A percentile compares a stretch with the other conserved stretches of the same genome.
Conservation (phyloP, 352 stramenopile genomes). For the Pythium myriotylum region DNA sequence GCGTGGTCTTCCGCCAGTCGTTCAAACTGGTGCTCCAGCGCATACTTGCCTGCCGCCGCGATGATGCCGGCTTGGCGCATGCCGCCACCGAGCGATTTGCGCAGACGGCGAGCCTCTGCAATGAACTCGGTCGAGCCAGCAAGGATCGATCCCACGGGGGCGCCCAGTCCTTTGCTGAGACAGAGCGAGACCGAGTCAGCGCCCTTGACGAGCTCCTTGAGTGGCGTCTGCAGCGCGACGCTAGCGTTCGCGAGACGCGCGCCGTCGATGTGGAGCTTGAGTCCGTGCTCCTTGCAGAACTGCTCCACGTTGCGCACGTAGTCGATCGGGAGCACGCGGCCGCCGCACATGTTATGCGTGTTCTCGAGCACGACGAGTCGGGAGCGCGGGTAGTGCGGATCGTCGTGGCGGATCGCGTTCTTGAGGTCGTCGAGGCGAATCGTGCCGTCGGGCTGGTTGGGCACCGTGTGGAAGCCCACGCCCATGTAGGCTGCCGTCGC, state of each 20-base stretch:
- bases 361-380: conserved; percentile 96
- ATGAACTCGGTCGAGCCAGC: conserved; percentile 92
- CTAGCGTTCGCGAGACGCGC: conserved; percentile 96
- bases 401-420: conserved; percentile 71
- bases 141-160: conserved; percentile 93
- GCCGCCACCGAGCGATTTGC: conserved; percentile 96
- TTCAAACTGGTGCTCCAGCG: conserved; percentile 88
- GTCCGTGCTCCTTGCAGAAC: conserved; percentile 69
- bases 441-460: conserved; percentile 85
- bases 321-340: conserved; percentile 79
- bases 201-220: conserved; percentile 75
- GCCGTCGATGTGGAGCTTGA: conserved; percentile 96
- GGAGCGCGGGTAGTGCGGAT: conserved; percentile 85
- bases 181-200: conserved; percentile 95
- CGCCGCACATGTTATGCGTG: conserved; percentile 97
- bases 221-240: conserved; percentile 69
- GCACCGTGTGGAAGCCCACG: conserved; percentile 88
- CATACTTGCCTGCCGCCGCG: conserved; percentile 91
- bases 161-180: conserved; percentile 96
- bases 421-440: conserved; percentile 85
- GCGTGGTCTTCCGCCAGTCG: conserved; percentile 82
- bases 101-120: conserved; percentile 81
- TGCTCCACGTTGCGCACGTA: conserved; percentile 83
- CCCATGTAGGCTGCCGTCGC: conserved; percentile 75
- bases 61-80: conserved; percentile 97